Evolutionary conservation across 2,329 filamentous ascomycete species (phyloP).

Genomic region (Chaetomiaceae sp.): DNA sequence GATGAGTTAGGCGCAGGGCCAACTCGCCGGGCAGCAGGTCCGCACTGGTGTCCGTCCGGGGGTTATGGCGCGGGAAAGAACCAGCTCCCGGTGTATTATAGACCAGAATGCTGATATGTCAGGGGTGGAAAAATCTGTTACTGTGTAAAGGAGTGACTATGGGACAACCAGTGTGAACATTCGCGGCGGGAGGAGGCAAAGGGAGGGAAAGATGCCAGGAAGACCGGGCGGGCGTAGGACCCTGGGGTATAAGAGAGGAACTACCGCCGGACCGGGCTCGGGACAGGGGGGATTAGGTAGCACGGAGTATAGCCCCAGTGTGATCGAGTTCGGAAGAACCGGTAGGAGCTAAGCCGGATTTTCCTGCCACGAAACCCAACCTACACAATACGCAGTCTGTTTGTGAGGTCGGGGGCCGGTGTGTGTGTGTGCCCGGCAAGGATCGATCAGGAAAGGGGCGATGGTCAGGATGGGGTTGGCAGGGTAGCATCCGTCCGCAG

Average conservation of each 20-base stretch:
- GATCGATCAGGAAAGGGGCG: constrained; percentile 28
- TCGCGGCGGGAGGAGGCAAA: constrained; percentile 41
- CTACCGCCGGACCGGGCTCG: constrained; percentile 36
- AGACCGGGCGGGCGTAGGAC: constrained; percentile 45
- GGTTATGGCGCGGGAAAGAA: constrained; percentile 45
- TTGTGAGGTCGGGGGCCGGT: constrained; percentile 25
- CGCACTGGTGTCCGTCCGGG: constrained; percentile 36
- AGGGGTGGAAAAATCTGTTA: constrained; percentile 36
- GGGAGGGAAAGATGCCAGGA: constrained; percentile 36
- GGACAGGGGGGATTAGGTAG: constrained; percentile 21
- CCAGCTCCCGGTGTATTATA: constrained; percentile 50
- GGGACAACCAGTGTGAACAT: constrained; percentile 32
- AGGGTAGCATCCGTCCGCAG: constrained; percentile 36
- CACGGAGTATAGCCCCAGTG: constrained; percentile 30
- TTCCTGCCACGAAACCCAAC: constrained; percentile 40
- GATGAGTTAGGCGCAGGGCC: constrained; percentile 31
- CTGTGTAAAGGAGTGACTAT: constrained; percentile 52
- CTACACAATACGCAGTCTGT: constrained; percentile 25
- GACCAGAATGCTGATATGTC: constrained; percentile 36
- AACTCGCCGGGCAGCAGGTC: constrained; percentile 36
- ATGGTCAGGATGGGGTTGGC: constrained; percentile 26
- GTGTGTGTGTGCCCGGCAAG: constrained; percentile 34
- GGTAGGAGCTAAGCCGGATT: constrained; percentile 47
- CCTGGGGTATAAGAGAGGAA: constrained; percentile 46
- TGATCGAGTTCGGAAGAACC: constrained; percentile 43